A percentile compares a stretch with the other conserved stretches of the same genome.
Conservation (phyloP, 148 eudicot genomes). For the Amaranthus cruentus region DNA sequence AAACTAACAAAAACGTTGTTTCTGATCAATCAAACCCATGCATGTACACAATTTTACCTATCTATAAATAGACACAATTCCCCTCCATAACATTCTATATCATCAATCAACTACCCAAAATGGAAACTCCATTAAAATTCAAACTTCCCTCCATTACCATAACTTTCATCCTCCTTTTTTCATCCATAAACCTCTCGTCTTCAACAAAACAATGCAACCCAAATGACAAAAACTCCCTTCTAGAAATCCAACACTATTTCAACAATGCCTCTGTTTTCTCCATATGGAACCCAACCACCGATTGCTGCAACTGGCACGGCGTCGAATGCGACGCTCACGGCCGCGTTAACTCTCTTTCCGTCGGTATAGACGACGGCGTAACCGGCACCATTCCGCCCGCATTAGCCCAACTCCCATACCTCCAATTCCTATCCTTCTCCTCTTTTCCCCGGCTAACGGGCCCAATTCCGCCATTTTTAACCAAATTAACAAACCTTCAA, state of each 20-base stretch:
- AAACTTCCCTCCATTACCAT: not conserved
- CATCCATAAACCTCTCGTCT: not conserved
- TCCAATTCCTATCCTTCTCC: constrained; percentile 26
- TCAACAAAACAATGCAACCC: constrained; percentile 6
- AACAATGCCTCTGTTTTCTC: constrained; percentile 18
- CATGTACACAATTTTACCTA: too few species aligned
- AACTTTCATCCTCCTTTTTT: not conserved
- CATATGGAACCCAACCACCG: constrained; percentile 13
- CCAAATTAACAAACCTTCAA: constrained; percentile 36
- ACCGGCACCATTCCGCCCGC: constrained; percentile 32
- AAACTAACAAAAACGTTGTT: too few species aligned
- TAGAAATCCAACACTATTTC: constrained; percentile 15
- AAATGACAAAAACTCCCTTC: constrained; percentile 16
- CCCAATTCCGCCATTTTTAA: constrained; percentile 28
- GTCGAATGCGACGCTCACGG: constrained; percentile 11
- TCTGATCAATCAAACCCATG: too few species aligned
- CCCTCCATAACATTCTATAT: too few species aligned
- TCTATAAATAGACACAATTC: too few species aligned
- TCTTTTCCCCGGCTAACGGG: constrained; percentile 36
- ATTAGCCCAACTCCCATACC: constrained; percentile 34
- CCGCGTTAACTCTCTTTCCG: constrained; percentile 24
- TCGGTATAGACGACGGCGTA: constrained; percentile 13
- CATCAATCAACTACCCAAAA: not conserved
- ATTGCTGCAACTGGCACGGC: constrained; percentile 14
- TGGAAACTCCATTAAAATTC: not conserved